Evolutionary conservation across 1,284 basidiomycete genomes (phyloP).

Genomic region (Schizophyllum amplum): DNA sequence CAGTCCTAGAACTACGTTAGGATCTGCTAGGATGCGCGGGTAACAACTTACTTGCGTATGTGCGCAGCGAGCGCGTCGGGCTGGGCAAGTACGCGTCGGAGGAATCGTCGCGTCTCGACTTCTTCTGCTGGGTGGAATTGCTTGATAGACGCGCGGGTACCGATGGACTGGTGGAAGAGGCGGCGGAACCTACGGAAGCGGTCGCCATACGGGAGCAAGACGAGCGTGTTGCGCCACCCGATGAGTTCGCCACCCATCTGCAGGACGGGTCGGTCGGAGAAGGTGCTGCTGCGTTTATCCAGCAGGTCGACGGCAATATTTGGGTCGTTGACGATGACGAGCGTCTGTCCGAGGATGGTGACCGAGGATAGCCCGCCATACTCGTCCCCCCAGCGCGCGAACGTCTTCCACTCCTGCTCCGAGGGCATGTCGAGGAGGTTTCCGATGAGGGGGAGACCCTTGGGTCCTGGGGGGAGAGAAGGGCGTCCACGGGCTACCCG

Average conservation of each 20-base stretch:
- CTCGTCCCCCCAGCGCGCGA: slow-evolving; percentile 43
- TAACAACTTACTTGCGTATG: slow-evolving; percentile 42
- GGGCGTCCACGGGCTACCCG: neutral
- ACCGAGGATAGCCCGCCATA: slow-evolving; percentile 52
- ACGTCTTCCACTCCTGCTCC: slow-evolving; percentile 45
- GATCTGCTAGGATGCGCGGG: neutral
- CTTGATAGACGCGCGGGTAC: slow-evolving; percentile 40
- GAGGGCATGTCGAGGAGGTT: slow-evolving; percentile 48
- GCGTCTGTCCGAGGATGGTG: slow-evolving; percentile 50
- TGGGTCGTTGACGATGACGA: slow-evolving; percentile 52
- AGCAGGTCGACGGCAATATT: slow-evolving; percentile 49
- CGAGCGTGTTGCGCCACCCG: slow-evolving; percentile 59
- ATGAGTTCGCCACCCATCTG: slow-evolving; percentile 57
- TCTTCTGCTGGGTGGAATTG: slow-evolving; percentile 42
- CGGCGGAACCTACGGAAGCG: slow-evolving; percentile 55
- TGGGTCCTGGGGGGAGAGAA: slow-evolving; percentile 24
- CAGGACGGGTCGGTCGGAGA: slow-evolving; percentile 57
- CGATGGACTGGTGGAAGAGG: slow-evolving; percentile 50
- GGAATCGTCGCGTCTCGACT: slow-evolving; percentile 45
- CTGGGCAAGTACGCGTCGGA: slow-evolving; percentile 44
- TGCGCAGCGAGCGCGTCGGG: slow-evolving; percentile 46
- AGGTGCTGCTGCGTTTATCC: slow-evolving; percentile 60
- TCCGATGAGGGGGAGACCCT: slow-evolving; percentile 40
- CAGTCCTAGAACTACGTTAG: slow-evolving; percentile 29
- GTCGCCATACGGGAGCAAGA: slow-evolving; percentile 53